Base-by-base conservation (phyloP, 768 basidiomycete genomes). In the Pluteus cervinus region DNA sequence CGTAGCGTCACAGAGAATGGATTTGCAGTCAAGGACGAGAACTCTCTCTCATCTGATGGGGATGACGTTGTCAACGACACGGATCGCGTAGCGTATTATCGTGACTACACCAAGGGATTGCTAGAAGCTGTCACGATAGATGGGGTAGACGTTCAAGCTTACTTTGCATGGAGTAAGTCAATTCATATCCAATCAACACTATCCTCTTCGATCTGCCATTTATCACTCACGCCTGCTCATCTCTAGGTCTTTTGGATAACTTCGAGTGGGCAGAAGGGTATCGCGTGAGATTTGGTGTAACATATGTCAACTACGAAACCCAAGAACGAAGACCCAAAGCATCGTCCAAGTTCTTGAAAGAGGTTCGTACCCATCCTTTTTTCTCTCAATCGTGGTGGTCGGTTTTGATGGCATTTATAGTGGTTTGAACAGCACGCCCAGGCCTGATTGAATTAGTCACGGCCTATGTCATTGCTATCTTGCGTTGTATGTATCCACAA, bases 1-100 rank as follows among this genome's bases (percentile, higher is more conserved):
- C 7, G n/a, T 35, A 79, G 77, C 48, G 76, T 83, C n/a, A 84
- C 80, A 2, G 80, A 86, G 60, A 85, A 84, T 49, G 79, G 81
- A 0, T 83, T 82, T 50, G 71, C 79, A 8, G 76, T 83, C 36
- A 81, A 80, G 53, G 67, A 73, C 41, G 82, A 84, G 55, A 70
- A 63, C 51, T 56, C 49, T 31, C 65, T 73, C 59, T 60, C 78
- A 2, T n/a, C n/a, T n/a, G n/a, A n/a, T n/a, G 47, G 74, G 5
- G 72, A 75, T 38, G 59, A 75, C 41, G 77, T 73, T 7, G 44
- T 79, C 17, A 56, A 71, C 17, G 81, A 82, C 51, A 57, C 52
- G n/a, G 79, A 77, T 47, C 78, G 81, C 25, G 73, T 82, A 39
- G 66, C 76, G 45, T 84, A 81, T 57, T 84, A 79, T 66, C 59